Evolutionary conservation across 306 rosid species (phyloP).

Genomic region (Castanea mollissima): DNA sequence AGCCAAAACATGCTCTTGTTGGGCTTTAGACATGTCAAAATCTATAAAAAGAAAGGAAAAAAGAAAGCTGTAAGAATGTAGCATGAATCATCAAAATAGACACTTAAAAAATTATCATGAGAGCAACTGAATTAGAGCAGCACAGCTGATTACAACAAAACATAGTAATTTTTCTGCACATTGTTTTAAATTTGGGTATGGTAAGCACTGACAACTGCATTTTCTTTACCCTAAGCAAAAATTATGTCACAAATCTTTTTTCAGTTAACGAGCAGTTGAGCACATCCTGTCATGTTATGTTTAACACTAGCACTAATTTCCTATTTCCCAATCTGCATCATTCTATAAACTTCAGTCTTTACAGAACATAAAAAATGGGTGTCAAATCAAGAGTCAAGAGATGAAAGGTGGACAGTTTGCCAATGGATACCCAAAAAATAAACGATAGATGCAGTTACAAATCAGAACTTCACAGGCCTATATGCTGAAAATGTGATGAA

Average conservation of each 20-base stretch:
- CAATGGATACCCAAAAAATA: no score
- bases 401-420: background rate
- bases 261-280: background rate
- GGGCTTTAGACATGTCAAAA: conserved; percentile 81
- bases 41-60: conserved; percentile 44
- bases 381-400: background rate
- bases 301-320: background rate
- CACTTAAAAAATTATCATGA: background rate
- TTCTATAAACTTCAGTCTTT: background rate
- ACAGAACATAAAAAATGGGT: no score
- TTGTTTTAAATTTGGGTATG: background rate
- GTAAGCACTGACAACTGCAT: background rate
- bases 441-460: background rate
- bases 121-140: background rate
- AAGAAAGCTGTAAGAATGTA: conserved; percentile 24
- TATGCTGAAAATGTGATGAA: background rate
- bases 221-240: background rate
- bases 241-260: background rate
- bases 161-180: background rate
- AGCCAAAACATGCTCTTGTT: conserved; percentile 62
- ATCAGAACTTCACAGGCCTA: background rate
- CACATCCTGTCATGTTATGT: background rate
- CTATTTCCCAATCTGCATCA: background rate
- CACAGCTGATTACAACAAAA: conserved; percentile 4
- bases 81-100: conserved; percentile 13